Conservation (phyloP, 2,329 filamentous ascomycete species). For the Gremmenia infestans region DNA sequence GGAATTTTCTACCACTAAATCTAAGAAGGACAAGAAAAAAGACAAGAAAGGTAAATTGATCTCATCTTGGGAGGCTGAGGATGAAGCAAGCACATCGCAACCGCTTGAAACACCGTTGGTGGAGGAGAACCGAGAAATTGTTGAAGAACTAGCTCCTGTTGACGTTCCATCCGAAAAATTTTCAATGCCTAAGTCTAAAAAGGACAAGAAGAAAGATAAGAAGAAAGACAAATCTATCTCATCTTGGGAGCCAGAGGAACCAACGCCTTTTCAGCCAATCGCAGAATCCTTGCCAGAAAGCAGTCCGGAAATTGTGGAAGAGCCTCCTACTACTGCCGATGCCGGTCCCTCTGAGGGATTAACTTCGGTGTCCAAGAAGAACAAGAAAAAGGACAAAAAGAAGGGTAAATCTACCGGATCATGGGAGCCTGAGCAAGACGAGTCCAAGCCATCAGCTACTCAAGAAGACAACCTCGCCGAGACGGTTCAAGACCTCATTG, state of each 20-base stretch:
- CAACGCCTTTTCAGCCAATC: background rate
- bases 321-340: constrained; percentile 7
- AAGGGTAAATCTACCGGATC: constrained; percentile 8
- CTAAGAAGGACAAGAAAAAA: constrained; percentile 9
- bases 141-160: constrained; percentile 18
- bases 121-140: constrained; percentile 40
- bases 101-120: background rate
- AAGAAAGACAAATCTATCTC: background rate
- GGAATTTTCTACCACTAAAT: constrained; percentile 7
- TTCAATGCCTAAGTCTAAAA: constrained; percentile 13
- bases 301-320: constrained; percentile 37
- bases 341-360: constrained; percentile 7
- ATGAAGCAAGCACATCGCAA: background rate
- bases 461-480: background rate
- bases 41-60: background rate
- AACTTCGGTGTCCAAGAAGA: constrained; percentile 14
- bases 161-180: constrained; percentile 6
- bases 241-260: background rate
- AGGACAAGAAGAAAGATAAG: constrained; percentile 6
- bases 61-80: background rate
- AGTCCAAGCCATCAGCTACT: background rate
- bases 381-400: constrained; percentile 23
- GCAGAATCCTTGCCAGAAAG: constrained; percentile 26
- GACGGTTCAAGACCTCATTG: constrained; percentile 1
- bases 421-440: constrained; percentile 20